A percentile compares a stretch with the other conserved stretches of the same genome.
phyloP scores from a whole-genome alignment of 2,329 filamentous ascomycete genomes.

The Fusarium equiseti region DNA sequence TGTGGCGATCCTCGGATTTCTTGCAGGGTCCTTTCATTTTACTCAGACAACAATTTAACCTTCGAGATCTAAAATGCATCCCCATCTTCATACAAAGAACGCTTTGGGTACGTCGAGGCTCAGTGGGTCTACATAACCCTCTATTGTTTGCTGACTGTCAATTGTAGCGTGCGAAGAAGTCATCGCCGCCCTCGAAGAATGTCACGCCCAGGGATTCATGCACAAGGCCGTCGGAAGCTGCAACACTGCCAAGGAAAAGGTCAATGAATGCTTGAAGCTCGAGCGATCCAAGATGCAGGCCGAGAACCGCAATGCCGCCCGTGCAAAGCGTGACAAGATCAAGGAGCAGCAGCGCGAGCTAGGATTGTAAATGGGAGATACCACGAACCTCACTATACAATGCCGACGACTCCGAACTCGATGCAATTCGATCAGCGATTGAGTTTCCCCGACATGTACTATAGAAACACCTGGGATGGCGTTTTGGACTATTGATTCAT shows the following conservation, averaged over 20 bases:
- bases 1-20: constrained; percentile 37
- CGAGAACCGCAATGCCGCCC: constrained; percentile 77
- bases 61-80: constrained; percentile 80
- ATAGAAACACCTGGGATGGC: constrained; percentile 25
- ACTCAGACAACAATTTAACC: constrained; percentile 16
- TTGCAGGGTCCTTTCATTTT: constrained; percentile 35
- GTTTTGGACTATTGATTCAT: constrained; percentile 20
- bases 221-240: constrained; percentile 93
- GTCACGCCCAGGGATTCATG: constrained; percentile 91
- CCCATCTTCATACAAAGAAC: constrained; percentile 93
- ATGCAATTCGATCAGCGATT: not conserved
- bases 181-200: constrained; percentile 94
- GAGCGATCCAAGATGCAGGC: constrained; percentile 84
- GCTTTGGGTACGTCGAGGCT: constrained; percentile 74
- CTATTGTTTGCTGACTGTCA: constrained; percentile 33
- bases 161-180: constrained; percentile 88
- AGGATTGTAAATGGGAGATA: constrained; percentile 49
- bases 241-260: constrained; percentile 84
- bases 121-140: not conserved
- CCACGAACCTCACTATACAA: constrained; percentile 8
- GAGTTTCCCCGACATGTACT: constrained; percentile 23
- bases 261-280: constrained; percentile 85
- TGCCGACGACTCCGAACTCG: constrained; percentile 3
- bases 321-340: constrained; percentile 77
- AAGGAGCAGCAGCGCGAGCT: constrained; percentile 75